Conservation (phyloP, 1,139 yeast species). For the Yamadazyma diddensiae region DNA sequence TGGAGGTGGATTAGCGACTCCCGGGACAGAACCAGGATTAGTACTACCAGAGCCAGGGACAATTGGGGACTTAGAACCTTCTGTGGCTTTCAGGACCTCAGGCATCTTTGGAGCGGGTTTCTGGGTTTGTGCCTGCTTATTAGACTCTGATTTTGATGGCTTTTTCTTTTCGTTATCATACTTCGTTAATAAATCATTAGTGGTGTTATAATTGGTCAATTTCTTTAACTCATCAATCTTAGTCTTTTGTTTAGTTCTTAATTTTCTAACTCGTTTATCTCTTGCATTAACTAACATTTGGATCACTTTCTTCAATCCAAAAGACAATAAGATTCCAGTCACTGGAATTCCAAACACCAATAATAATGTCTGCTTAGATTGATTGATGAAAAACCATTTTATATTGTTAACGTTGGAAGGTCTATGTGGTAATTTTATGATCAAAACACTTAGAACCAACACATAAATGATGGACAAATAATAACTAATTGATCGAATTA, state of each 20-base stretch:
- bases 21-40: no score
- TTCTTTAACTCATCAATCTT: slow-evolving; percentile 76
- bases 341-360: slow-evolving; percentile 30
- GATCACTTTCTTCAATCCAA: slow-evolving; percentile 22
- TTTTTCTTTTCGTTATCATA: slow-evolving; percentile 39
- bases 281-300: slow-evolving; percentile 22
- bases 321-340: slow-evolving; percentile 18
- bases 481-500: slow-evolving; percentile 16
- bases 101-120: not conserved
- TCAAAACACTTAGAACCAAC: slow-evolving; percentile 24
- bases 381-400: slow-evolving; percentile 25
- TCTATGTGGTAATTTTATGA: slow-evolving; percentile 21
- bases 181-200: slow-evolving; percentile 67
- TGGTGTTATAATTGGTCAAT: slow-evolving; percentile 72
- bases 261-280: slow-evolving; percentile 17
- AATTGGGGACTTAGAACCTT: not conserved
- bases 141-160: slow-evolving; percentile 1
- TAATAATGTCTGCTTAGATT: slow-evolving; percentile 18
- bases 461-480: slow-evolving; percentile 34
- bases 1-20: not conserved
- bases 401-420: slow-evolving; percentile 18
- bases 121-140: not conserved
- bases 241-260: slow-evolving; percentile 52
- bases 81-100: not conserved
- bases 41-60: not conserved